phyloP scores from a whole-genome alignment of 805 yeast genomes.

The Candida succiphila region DNA sequence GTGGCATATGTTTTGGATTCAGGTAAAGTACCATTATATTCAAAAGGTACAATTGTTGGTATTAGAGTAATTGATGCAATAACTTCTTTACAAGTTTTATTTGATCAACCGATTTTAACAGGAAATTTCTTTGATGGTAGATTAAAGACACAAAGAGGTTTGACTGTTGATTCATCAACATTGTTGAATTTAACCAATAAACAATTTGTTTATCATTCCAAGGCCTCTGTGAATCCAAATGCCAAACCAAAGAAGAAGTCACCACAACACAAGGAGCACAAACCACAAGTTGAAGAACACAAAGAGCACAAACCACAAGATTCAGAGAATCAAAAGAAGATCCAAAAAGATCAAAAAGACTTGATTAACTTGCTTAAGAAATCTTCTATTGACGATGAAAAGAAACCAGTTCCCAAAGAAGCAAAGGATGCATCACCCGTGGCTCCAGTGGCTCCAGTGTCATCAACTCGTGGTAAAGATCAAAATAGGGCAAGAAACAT shows the following conservation, averaged over 20 bases:
- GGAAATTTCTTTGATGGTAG: constrained; percentile 79
- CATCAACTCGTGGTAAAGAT: neutral
- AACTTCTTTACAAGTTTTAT: constrained; percentile 63
- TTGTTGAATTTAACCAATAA: constrained; percentile 67
- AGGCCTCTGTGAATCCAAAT: constrained; percentile 35
- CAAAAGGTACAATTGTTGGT: constrained; percentile 85
- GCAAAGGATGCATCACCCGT: neutral
- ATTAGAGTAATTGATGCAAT: constrained; percentile 47
- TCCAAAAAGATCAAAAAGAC: constrained; percentile 26
- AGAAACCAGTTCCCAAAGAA: neutral
- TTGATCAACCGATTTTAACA: constrained; percentile 74
- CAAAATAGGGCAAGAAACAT: constrained; percentile 15
- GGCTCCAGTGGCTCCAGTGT: neutral
- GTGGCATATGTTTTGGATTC: constrained; percentile 75
- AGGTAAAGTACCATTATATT: constrained; percentile 82
- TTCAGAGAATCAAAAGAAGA: constrained; percentile 17
- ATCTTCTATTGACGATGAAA: constrained; percentile 11
- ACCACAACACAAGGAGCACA: constrained; percentile 8
- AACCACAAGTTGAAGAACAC: constrained; percentile 1
- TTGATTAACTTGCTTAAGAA: constrained; percentile 34
- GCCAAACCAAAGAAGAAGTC: constrained; percentile 9
- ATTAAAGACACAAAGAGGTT: constrained; percentile 69
- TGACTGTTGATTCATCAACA: constrained; percentile 71
- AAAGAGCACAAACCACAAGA: constrained; percentile 4
- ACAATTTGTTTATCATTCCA: constrained; percentile 70